phyloP scores from a whole-genome alignment of 2,329 filamentous ascomycete genomes.

The Verticillium tricorpus region DNA sequence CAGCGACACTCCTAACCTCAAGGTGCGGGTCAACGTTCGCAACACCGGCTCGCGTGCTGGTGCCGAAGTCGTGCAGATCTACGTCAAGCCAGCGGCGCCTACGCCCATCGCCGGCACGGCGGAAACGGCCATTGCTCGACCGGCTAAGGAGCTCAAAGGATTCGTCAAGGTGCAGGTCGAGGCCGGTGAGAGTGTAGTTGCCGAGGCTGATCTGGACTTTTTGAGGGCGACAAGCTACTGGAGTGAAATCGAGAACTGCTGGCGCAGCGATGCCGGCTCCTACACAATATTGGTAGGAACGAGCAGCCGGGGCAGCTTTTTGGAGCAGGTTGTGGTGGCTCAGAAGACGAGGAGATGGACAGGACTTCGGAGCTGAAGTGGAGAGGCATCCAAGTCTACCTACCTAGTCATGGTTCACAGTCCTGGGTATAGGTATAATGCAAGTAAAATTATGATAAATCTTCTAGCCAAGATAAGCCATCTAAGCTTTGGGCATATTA shows the following conservation, averaged over 20 bases:
- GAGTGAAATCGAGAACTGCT: conserved; percentile 32
- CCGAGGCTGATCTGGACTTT: conserved; percentile 14
- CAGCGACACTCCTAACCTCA: conserved; percentile 49
- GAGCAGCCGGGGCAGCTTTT: conserved; percentile 20
- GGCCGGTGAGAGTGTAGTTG: conserved; percentile 32
- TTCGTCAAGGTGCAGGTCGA: conserved; percentile 53
- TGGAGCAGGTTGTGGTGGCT: conserved; percentile 10
- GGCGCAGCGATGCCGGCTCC: conserved; percentile 29
- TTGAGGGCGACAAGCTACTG: conserved; percentile 31
- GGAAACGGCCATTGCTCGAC: conserved; percentile 20
- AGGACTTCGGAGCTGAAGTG: not conserved
- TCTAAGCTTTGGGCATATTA: too few relatives aligned
- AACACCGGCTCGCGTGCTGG: conserved; percentile 56
- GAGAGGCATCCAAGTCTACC: not conserved
- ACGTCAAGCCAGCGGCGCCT: conserved; percentile 39
- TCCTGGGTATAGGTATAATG: not conserved
- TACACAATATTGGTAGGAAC: conserved; percentile 33
- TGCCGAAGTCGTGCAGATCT: conserved; percentile 51
- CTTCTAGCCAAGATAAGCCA: too few relatives aligned
- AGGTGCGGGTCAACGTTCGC: conserved; percentile 55
- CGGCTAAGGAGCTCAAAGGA: conserved; percentile 56
- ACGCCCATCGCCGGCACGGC: conserved; percentile 34
- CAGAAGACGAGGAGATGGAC: conserved; percentile 11
- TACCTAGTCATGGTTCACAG: too few relatives aligned
- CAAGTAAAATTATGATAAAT: not conserved